Base-by-base conservation (phyloP, 2,329 filamentous ascomycete species). In the Cordyceps fumosorosea region DNA sequence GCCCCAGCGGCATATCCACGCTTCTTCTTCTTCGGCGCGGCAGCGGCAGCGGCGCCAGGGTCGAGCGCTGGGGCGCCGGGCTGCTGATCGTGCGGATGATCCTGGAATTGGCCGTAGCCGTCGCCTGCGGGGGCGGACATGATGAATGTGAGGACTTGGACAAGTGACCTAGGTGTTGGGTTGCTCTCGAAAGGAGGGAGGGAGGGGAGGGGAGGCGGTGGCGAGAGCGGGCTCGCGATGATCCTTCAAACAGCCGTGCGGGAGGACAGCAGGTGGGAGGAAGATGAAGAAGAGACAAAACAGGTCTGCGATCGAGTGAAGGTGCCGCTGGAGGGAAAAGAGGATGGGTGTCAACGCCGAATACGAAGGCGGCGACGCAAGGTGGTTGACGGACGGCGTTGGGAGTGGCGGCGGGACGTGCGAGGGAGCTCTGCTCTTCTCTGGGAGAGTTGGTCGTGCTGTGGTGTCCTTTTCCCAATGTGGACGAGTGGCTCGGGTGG, bases 1-100 rank as follows among this genome's bases (percentile, higher is more conserved):
- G 93, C 93, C 75, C 96, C 90, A 62, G 91, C 91, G 60, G 95
- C 95, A 79, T 98, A 98, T 62, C 90, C 89, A 80, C 92, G 85
- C 84, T 96, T 96, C 85, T 96, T 97, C 80, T 92, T 92, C 75
- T 84, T 87, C 65, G 60, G 60, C 37, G 79, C 81, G 53, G 78
- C 81, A 53, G 79, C 78, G 50, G 80, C 80, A 34, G 66, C 71
- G 20, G 66, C 71, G 22, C 56, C 63, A 47, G 67, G 65, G 32
- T 70, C 68, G 37, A 65, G 67, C 45, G 62, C 67, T n/a, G 65
- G 65, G 32, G 67, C 68, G 53, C 76, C 75, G 62, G 76, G 74
- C 56, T 76, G 70, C 65, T 80, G 75, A 64, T 71, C 73, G 64
- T 77, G 76, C 64, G 76, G 76, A 64, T 75, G 73, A 59, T 56